phyloP scores from a whole-genome alignment of 768 basidiomycete genomes.

The Collybia nuda region DNA sequence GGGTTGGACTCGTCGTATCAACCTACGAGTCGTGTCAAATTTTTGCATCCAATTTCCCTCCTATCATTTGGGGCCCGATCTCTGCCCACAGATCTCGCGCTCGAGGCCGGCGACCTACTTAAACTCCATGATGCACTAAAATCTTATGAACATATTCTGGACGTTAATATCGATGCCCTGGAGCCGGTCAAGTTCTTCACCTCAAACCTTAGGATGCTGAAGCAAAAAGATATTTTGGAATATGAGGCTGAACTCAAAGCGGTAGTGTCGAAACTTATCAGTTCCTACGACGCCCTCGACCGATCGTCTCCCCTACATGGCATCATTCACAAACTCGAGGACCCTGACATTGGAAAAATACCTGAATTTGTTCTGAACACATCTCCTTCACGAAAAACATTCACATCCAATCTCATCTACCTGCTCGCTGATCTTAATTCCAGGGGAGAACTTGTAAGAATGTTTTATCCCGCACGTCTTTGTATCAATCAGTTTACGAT shows the following conservation, averaged over 20 bases:
- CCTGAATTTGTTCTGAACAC: slow-evolving; percentile 23
- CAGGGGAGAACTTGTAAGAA: slow-evolving; percentile 52
- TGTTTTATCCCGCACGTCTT: not conserved
- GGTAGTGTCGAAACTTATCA: slow-evolving; percentile 35
- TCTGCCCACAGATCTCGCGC: slow-evolving; percentile 61
- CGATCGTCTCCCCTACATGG: slow-evolving; percentile 27
- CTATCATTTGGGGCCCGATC: slow-evolving; percentile 50
- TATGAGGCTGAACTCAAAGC: slow-evolving; percentile 59
- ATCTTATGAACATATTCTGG: slow-evolving; percentile 6
- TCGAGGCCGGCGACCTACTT: slow-evolving; percentile 61
- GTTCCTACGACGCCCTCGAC: slow-evolving; percentile 33
- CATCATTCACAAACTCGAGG: slow-evolving; percentile 41
- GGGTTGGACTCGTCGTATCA: slow-evolving; percentile 34
- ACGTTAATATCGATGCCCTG: slow-evolving; percentile 27
- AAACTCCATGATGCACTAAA: slow-evolving; percentile 47
- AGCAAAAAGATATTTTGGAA: slow-evolving; percentile 57
- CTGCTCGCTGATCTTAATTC: slow-evolving; percentile 59
- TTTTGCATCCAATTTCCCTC: slow-evolving; percentile 62
- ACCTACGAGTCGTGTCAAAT: slow-evolving; percentile 41
- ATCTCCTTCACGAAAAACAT: slow-evolving; percentile 27
- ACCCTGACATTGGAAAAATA: slow-evolving; percentile 20
- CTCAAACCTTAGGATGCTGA: slow-evolving; percentile 32
- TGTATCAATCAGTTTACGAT: not conserved
- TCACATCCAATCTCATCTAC: slow-evolving; percentile 44
- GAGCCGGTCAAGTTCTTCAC: slow-evolving; percentile 48